phyloP scores from a whole-genome alignment of 169 alveolate species.

The Plasmodium vinckei region DNA sequence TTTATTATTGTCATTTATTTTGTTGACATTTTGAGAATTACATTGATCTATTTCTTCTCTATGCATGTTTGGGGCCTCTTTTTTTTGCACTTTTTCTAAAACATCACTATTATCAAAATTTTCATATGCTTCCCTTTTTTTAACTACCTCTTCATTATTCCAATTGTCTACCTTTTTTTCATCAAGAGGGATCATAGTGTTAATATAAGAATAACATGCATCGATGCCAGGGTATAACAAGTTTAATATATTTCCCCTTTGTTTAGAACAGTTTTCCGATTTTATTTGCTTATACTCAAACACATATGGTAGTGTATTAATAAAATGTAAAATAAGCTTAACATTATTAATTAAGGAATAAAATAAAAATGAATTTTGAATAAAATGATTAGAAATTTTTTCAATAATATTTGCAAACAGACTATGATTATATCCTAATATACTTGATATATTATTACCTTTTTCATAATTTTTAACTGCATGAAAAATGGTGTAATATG shows the following conservation, averaged over 20 bases:
- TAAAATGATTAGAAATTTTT: not conserved
- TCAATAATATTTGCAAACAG: constrained; percentile 2
- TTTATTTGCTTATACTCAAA: constrained; percentile 21
- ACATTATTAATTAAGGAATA: constrained; percentile 21
- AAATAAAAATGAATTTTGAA: constrained; percentile 33
- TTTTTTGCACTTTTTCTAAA: not conserved
- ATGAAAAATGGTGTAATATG: constrained; percentile 44
- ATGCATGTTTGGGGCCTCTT: not conserved
- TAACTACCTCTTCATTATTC: not conserved
- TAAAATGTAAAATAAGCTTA: constrained; percentile 10
- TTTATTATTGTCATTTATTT: not conserved
- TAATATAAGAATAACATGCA: constrained; percentile 48
- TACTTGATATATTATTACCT: constrained; percentile 59
- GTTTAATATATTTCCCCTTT: constrained; percentile 15
- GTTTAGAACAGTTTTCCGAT: constrained; percentile 19
- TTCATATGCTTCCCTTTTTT: not conserved
- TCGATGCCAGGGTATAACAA: constrained; percentile 72
- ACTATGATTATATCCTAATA: constrained; percentile 58
- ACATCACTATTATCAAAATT: not conserved
- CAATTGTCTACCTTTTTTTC: not conserved
- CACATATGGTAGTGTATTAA: constrained; percentile 65
- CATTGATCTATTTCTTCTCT: not conserved
- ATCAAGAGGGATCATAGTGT: constrained; percentile 13
- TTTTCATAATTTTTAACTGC: constrained; percentile 72
- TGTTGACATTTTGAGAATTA: not conserved